Percentiles rank a stretch among this genome's conserved stretches.
Evolutionary conservation across 495 filamentous ascomycete species (phyloP).

Genomic region (Trypethelium eluteriae): DNA sequence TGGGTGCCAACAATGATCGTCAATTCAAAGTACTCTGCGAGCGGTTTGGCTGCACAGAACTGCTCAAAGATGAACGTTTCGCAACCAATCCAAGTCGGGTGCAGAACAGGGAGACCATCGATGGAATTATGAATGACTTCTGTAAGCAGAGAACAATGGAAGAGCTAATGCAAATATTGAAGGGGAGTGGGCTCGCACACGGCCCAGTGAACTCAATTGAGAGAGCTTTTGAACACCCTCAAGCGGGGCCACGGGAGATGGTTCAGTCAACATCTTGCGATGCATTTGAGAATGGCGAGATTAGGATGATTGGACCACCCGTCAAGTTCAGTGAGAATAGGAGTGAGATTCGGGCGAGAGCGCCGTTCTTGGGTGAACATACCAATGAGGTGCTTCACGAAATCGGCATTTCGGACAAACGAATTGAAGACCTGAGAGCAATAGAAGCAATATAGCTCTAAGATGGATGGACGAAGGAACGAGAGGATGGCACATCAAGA

Average conservation of each 20-base stretch:
- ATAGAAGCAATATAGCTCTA: constrained; percentile 1
- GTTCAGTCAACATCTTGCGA: constrained; percentile 26
- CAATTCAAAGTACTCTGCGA: constrained; percentile 31
- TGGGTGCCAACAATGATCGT: constrained; percentile 35
- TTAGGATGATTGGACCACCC: constrained; percentile 31
- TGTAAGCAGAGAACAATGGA: constrained; percentile 30
- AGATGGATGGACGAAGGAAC: not conserved
- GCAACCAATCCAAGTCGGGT: constrained; percentile 31
- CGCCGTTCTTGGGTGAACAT: constrained; percentile 33
- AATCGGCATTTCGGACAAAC: constrained; percentile 25
- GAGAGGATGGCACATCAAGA: no score
- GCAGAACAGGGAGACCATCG: constrained; percentile 30
- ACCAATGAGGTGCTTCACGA: constrained; percentile 31
- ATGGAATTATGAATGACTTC: constrained; percentile 30
- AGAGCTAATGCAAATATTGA: constrained; percentile 31
- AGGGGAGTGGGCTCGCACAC: constrained; percentile 33
- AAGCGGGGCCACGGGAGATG: constrained; percentile 32
- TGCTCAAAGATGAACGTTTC: constrained; percentile 29
- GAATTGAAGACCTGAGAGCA: constrained; percentile 24
- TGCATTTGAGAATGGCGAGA: constrained; percentile 25
- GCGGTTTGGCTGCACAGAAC: constrained; percentile 24
- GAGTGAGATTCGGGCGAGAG: constrained; percentile 24
- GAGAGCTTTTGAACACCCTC: constrained; percentile 33
- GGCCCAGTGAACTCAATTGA: constrained; percentile 34
- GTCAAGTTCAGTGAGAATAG: constrained; percentile 33